These are phyloP conservation scores for Tagetes patula DNA, from an alignment of 129 eudicot species.

Conservation along the genomic window DNA sequence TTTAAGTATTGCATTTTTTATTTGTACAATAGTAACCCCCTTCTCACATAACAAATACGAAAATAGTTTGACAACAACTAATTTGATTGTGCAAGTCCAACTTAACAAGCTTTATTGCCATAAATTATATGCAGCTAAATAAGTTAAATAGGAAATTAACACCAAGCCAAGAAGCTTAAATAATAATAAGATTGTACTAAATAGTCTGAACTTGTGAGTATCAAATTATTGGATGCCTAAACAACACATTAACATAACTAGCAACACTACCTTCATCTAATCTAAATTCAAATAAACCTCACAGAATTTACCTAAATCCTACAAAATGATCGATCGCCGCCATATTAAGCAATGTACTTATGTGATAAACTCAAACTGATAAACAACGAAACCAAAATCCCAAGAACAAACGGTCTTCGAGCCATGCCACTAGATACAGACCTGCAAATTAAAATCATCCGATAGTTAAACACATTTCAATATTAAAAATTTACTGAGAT, in stretches of 20 bases:
- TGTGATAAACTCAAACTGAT: slow-evolving; percentile 31
- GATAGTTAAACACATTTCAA: not conserved
- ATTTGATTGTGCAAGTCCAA: no score
- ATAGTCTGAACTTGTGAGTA: not conserved
- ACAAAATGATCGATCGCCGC: slow-evolving; percentile 23
- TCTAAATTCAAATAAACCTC: slow-evolving; percentile 5
- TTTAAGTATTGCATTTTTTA: no score
- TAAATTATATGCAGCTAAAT: no score
- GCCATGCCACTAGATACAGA: slow-evolving; percentile 34
- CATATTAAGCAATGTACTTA: slow-evolving; percentile 21
- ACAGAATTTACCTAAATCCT: slow-evolving; percentile 17
- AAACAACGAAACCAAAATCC: slow-evolving; percentile 34
- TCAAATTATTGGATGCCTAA: slow-evolving; percentile 19
- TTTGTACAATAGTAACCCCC: no score
- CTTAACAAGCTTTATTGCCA: no score
- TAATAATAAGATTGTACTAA: slow-evolving; percentile 16
- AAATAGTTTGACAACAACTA: no score
- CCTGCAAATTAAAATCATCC: slow-evolving; percentile 28
- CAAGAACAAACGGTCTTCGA: slow-evolving; percentile 26
- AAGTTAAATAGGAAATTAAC: not conserved
- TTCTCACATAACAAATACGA: no score
- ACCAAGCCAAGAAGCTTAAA: slow-evolving; percentile 1
- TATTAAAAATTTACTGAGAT: not conserved
- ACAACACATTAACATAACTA: slow-evolving; percentile 8
- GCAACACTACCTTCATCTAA: slow-evolving; percentile 20